Base-by-base conservation (phyloP, 108 stramenopile species). In the Asterionellopsis glacialis region DNA sequence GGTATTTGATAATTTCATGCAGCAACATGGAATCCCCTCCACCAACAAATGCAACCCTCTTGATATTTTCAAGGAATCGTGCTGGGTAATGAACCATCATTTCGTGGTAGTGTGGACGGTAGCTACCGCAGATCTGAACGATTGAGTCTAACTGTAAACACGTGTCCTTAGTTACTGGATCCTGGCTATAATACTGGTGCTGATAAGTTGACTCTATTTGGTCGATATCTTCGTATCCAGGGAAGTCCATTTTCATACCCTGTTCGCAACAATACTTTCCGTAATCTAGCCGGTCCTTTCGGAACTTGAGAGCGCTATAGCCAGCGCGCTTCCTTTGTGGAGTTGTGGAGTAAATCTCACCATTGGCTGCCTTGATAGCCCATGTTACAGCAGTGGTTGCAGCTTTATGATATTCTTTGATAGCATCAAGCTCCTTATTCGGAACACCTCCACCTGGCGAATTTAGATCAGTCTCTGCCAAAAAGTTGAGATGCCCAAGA, bases 91-190 rank as follows among this genome's bases (percentile, higher is more conserved):
- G 85, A 13, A 88, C 77, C 28, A 71, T 72, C 28, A 68, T 73
- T 63, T 93, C 92, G 44, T 93, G 92, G 62, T 90, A 90, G 50
- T 93, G 88, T 6, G 92, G 88, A 39, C 92, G 84, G 61, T 90
- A 93, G 19, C 58, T 60, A 41, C 74, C 56, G 39, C 88, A 90
- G 49, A 88, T 88, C 57, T 93, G 92, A 24, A 87, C 53, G 41
- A 84, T 79, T 45, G 69, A 61, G 41, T 93, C 83, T 24, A 93
- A 66, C 61, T 80, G 74, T 62, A 90, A 62, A 65, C 87, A 88
- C 7, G 75, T 74, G 55, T 90, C 81, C 6, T 75, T 45, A 15
- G n/a, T 53, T 33, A 50, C 65, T 10, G 68, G 60, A 43, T 83
- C 22, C 21, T 65, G 18, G 39, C 44, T 47, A 52, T 65, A 80